Evolutionary conservation across 2,329 filamentous ascomycete genomes (phyloP).

Genomic region (Lasiodiplodia hormozganensis): DNA sequence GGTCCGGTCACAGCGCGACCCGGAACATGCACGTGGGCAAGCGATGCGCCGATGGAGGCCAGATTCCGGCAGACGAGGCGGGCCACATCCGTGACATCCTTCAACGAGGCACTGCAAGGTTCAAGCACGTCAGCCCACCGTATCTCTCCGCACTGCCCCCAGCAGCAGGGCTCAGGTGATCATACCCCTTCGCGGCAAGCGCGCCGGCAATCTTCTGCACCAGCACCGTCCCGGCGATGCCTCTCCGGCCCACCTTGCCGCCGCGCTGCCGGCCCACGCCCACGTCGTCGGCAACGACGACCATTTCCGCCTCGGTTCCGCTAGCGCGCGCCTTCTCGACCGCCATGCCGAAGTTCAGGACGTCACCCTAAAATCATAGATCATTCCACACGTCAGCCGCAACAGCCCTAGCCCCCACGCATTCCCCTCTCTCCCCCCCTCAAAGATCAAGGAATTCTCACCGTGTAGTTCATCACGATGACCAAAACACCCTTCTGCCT

Average conservation of each 20-base stretch:
- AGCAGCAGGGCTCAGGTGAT: background rate
- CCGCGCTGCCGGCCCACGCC: conserved; percentile 81
- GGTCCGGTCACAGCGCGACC: conserved; percentile 67
- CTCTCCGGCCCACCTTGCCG: conserved; percentile 90
- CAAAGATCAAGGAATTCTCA: conserved; percentile 10
- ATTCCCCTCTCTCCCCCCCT: background rate
- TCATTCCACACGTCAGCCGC: background rate
- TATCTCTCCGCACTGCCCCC: conserved; percentile 1
- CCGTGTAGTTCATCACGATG: conserved; percentile 96
- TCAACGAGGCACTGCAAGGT: conserved; percentile 56
- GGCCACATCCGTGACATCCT: conserved; percentile 76
- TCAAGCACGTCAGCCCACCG: background rate
- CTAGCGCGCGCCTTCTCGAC: conserved; percentile 89
- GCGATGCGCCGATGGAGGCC: conserved; percentile 82
- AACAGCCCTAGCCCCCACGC: background rate
- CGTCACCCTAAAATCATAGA: conserved; percentile 47
- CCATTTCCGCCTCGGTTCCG: conserved; percentile 82
- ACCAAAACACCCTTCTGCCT: conserved; percentile 78
- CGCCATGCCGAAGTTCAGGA: conserved; percentile 92
- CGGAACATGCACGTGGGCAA: conserved; percentile 93
- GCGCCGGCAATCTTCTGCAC: conserved; percentile 92
- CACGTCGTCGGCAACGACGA: conserved; percentile 90
- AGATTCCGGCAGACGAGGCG: conserved; percentile 75
- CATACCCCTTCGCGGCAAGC: conserved; percentile 73
- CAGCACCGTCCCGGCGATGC: conserved; percentile 88